Percentiles rank a stretch among this genome's conserved stretches.
Evolutionary conservation across 2,329 filamentous ascomycete species (phyloP).

Genomic region (Cadophora gregata): DNA sequence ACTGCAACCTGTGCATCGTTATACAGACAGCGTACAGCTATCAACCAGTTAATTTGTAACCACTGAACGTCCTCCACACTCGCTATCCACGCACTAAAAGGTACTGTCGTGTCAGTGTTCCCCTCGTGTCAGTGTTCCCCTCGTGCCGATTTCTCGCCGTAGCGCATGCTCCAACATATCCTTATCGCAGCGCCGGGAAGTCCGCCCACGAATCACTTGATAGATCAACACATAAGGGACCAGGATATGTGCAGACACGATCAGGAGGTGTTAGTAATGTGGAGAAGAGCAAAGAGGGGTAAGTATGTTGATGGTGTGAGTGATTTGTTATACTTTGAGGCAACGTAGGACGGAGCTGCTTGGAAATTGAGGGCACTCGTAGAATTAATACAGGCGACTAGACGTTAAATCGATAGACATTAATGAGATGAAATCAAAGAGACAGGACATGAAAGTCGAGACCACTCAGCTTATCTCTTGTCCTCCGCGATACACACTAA

Average conservation of each 20-base stretch:
- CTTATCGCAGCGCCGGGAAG: constrained; percentile 12
- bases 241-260: background rate
- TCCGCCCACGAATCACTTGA: constrained; percentile 19
- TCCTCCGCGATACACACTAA: background rate
- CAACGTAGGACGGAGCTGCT: background rate
- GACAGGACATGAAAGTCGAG: background rate
- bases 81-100: background rate
- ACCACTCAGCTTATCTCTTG: constrained; percentile 11
- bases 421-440: background rate
- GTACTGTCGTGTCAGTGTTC: constrained; percentile 1
- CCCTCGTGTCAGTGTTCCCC: background rate
- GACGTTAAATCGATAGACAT: no score
- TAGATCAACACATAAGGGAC: constrained; percentile 6
- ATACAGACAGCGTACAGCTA: background rate
- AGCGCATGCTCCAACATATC: constrained; percentile 5
- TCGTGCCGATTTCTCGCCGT: constrained; percentile 9
- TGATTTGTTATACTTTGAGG: background rate
- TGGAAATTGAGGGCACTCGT: background rate
- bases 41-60: background rate
- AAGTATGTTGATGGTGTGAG: constrained; percentile 3
- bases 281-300: constrained; percentile 18
- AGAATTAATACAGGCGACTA: no score
- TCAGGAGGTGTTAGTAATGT: constrained; percentile 1
- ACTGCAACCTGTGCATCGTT: background rate
- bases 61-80: background rate